These are phyloP conservation scores for Chaetoceros tenuissimus DNA, from an alignment of 108 stramenopile genomes.

Conservation along the genomic window DNA sequence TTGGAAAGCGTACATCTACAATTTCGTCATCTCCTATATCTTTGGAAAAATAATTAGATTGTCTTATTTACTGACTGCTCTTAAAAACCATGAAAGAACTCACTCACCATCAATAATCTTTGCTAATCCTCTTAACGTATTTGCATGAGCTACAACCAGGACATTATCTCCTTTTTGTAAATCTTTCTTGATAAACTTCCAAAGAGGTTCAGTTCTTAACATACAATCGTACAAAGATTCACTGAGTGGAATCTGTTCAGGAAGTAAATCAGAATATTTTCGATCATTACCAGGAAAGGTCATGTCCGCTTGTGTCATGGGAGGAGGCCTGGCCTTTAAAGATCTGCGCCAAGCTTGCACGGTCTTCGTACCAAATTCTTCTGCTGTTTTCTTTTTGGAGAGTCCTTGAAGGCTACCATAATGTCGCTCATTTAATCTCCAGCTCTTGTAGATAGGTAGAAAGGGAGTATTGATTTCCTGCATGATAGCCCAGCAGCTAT, in stretches of 20 bases:
- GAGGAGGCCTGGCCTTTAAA: conserved; percentile 67
- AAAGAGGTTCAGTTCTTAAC: conserved; percentile 75
- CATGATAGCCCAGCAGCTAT: conserved; percentile 77
- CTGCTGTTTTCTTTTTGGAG: conserved; percentile 76
- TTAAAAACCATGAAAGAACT: too few relatives aligned
- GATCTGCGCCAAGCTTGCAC: conserved; percentile 82
- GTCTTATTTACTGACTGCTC: neutral
- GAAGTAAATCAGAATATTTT: conserved; percentile 66
- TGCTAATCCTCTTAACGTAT: conserved; percentile 74
- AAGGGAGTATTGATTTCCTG: conserved; percentile 83
- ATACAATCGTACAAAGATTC: conserved; percentile 87
- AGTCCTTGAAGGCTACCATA: conserved; percentile 91
- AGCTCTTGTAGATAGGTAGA: conserved; percentile 85
- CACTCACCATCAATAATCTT: conserved; percentile 53
- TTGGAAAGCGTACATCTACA: conserved; percentile 83
- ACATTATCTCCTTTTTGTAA: conserved; percentile 80
- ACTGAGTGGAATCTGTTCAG: conserved; percentile 75
- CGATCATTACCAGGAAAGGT: conserved; percentile 87
- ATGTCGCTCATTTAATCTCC: conserved; percentile 91
- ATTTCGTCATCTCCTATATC: conserved; percentile 32
- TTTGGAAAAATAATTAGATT: neutral
- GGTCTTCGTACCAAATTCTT: conserved; percentile 65
- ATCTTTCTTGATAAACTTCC: conserved; percentile 80
- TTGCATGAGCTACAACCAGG: conserved; percentile 90
- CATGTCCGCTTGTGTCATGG: conserved; percentile 45